phyloP scores from a whole-genome alignment of 73 alveolate species.

The Paramecium primaurelia region DNA sequence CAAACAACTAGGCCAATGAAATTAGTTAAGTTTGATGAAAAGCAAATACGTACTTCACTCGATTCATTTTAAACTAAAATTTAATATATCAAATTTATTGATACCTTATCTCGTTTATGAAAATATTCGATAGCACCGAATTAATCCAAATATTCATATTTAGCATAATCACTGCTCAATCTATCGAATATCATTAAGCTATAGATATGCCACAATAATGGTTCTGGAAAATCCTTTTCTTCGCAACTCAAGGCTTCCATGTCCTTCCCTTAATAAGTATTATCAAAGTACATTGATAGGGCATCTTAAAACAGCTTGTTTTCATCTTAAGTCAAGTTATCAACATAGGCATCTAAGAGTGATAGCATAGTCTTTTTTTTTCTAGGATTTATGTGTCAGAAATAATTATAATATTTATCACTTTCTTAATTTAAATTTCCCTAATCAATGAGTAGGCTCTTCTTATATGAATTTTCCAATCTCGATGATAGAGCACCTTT shows the following conservation, averaged over 20 bases:
- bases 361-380: conserved; percentile 27
- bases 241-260: not conserved
- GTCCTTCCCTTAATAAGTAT: conserved; percentile 9
- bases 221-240: not conserved
- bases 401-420: too few relatives aligned
- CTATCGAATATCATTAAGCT: conserved; percentile 25
- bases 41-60: conserved; percentile 21
- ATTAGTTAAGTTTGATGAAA: conserved; percentile 40
- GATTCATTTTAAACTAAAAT: not conserved
- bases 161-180: conserved; percentile 16
- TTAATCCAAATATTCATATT: conserved; percentile 15
- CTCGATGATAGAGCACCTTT: too few relatives aligned
- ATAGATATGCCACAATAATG: conserved; percentile 9
- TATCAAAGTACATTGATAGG: conserved; percentile 14
- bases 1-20: not conserved
- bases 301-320: not conserved
- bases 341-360: conserved; percentile 33
- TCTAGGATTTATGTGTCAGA: conserved; percentile 32
- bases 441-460: not conserved
- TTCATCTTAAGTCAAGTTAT: not conserved
- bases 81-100: not conserved
- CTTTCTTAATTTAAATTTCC: too few relatives aligned
- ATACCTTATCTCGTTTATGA: not conserved
- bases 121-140: not conserved
- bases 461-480: too few relatives aligned